Evolutionary conservation across 768 basidiomycete species (phyloP).

Genomic region (Russula abietina): DNA sequence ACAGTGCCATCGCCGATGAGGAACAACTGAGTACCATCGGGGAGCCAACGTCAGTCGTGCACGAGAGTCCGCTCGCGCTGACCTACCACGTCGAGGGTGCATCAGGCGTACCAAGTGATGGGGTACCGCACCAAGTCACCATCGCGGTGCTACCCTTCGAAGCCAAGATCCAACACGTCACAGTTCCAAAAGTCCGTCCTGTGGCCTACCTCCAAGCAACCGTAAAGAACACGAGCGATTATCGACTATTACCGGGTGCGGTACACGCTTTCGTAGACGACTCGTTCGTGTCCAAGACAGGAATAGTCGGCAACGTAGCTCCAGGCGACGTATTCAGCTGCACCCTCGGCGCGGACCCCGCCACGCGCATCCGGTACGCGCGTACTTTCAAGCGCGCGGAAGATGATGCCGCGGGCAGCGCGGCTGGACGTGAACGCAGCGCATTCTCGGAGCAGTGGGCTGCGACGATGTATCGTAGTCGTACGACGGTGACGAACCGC

Average conservation of each 20-base stretch:
- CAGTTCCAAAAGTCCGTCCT: constrained; percentile 45
- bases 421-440: constrained; percentile 30
- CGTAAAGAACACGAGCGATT: constrained; percentile 54
- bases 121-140: constrained; percentile 47
- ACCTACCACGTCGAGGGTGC: constrained; percentile 47
- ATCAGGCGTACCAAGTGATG: constrained; percentile 50
- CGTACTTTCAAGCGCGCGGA: constrained; percentile 36
- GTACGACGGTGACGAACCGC: constrained; percentile 42
- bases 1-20: neutral
- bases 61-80: constrained; percentile 47
- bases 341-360: constrained; percentile 42
- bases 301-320: constrained; percentile 43
- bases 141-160: constrained; percentile 46
- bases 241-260: constrained; percentile 48
- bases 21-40: constrained; percentile 9
- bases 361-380: constrained; percentile 36
- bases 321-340: constrained; percentile 48
- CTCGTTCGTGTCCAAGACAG: constrained; percentile 50
- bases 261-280: constrained; percentile 54
- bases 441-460: constrained; percentile 41
- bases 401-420: neutral
- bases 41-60: constrained; percentile 41
- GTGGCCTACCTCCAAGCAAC: constrained; percentile 41
- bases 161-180: constrained; percentile 41
- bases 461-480: constrained; percentile 38